A percentile compares a stretch with the other conserved stretches of the same genome.
phyloP scores from a whole-genome alignment of 139 green algal genomes.

The Ulvella scutata region DNA sequence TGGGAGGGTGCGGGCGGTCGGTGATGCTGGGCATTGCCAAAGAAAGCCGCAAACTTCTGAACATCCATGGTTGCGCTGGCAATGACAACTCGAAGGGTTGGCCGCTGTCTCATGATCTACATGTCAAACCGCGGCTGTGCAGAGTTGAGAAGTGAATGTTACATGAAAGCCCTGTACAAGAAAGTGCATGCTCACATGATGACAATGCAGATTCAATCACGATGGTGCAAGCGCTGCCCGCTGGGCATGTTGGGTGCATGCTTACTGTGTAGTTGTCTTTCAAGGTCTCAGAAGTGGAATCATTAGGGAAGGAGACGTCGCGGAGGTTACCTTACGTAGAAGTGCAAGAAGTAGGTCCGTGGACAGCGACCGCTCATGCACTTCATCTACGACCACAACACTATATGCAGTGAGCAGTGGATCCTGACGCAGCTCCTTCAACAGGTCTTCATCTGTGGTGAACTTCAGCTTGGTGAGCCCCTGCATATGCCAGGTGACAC shows the following conservation, averaged over 20 bases:
- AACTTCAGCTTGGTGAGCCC: neutral
- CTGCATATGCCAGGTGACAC: no score
- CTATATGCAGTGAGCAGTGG: neutral
- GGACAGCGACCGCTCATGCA: slow-evolving; percentile 70
- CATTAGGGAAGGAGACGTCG: no score
- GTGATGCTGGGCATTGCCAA: slow-evolving; percentile 28
- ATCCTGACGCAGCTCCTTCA: neutral
- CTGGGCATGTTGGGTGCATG: no score
- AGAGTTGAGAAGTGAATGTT: no score
- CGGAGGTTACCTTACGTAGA: slow-evolving; percentile 49
- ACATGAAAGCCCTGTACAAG: no score
- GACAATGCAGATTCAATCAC: no score
- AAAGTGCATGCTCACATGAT: no score
- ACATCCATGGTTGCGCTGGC: slow-evolving; percentile 71
- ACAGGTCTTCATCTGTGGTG: neutral
- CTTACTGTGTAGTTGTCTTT: no score
- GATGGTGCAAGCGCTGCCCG: no score
- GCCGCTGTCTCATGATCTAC: slow-evolving; percentile 52
- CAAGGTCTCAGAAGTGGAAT: no score
- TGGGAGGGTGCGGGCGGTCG: neutral
- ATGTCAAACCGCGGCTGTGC: neutral
- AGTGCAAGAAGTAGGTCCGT: slow-evolving; percentile 84
- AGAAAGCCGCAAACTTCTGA: slow-evolving; percentile 38
- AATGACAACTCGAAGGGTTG: slow-evolving; percentile 76
- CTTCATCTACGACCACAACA: slow-evolving; percentile 87